These are phyloP conservation scores for Escallonia rubra DNA, from an alignment of 129 eudicot genomes.

Conservation along the genomic window DNA sequence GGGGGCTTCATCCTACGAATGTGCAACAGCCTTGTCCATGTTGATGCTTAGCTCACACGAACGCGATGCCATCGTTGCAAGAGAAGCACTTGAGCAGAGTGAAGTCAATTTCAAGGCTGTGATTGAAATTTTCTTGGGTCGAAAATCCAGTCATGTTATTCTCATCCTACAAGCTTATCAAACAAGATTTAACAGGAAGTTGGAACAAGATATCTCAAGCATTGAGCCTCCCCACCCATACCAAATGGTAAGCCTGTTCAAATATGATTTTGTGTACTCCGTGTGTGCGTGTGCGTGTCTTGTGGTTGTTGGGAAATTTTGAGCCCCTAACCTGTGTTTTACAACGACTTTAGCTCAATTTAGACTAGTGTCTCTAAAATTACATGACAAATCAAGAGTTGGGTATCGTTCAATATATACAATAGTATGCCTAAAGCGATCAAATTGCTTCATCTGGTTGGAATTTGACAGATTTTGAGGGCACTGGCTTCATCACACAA, in stretches of 20 bases:
- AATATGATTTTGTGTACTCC: too few species aligned
- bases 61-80: slow-evolving; percentile 55
- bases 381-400: too few species aligned
- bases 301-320: too few species aligned
- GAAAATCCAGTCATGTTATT: slow-evolving; percentile 76
- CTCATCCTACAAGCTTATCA: slow-evolving; percentile 71
- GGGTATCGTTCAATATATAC: too few species aligned
- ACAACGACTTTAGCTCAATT: too few species aligned
- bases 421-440: background rate
- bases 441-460: background rate
- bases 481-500: slow-evolving; percentile 84
- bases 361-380: too few species aligned
- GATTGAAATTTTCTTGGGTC: slow-evolving; percentile 59
- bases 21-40: slow-evolving; percentile 31
- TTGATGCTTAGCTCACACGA: slow-evolving; percentile 56
- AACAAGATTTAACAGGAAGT: slow-evolving; percentile 44
- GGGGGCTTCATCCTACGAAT: slow-evolving; percentile 11
- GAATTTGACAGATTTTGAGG: slow-evolving; percentile 24
- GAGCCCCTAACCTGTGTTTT: too few species aligned
- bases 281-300: too few species aligned
- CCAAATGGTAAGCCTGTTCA: slow-evolving; percentile 45
- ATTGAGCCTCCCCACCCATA: slow-evolving; percentile 72
- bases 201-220: slow-evolving; percentile 56
- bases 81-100: slow-evolving; percentile 43
- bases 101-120: slow-evolving; percentile 48